These are phyloP conservation scores for Ogataea angusta DNA, from an alignment of 805 yeast species.

Conservation along the genomic window DNA sequence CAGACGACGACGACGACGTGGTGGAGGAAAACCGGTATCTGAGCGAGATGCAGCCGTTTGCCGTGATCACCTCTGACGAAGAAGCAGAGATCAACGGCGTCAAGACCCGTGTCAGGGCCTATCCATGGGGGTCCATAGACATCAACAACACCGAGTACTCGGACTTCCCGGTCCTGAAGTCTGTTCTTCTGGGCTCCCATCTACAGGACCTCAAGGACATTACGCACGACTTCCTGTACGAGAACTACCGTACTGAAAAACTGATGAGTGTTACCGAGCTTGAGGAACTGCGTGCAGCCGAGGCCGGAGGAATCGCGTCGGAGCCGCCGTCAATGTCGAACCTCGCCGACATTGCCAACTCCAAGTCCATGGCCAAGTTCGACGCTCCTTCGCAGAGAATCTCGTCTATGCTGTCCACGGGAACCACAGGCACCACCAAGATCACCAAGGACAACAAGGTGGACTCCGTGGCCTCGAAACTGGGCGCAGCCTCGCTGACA, in stretches of 20 bases:
- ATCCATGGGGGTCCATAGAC: constrained; percentile 74
- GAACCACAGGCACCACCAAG: constrained; percentile 11
- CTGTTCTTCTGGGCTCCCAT: constrained; percentile 57
- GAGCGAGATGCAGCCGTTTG: constrained; percentile 69
- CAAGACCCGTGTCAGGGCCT: constrained; percentile 55
- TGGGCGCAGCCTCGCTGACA: constrained; percentile 13
- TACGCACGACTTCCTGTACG: constrained; percentile 63
- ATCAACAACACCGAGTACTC: constrained; percentile 49
- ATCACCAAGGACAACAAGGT: constrained; percentile 11
- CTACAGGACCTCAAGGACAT: constrained; percentile 63
- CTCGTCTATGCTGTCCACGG: constrained; percentile 11
- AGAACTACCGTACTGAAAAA: constrained; percentile 62
- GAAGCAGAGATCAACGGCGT: constrained; percentile 50
- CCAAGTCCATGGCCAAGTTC: constrained; percentile 31
- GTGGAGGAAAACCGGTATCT: constrained; percentile 65
- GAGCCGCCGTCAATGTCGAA: constrained; percentile 60
- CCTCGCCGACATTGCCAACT: constrained; percentile 49
- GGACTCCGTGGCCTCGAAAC: constrained; percentile 16
- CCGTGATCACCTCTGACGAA: constrained; percentile 64
- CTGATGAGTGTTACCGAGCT: constrained; percentile 52
- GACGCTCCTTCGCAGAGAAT: constrained; percentile 14
- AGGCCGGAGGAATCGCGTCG: constrained; percentile 15
- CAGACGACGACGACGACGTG: constrained; percentile 67
- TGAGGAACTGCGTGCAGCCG: constrained; percentile 27
- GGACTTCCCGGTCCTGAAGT: constrained; percentile 52